Evolutionary conservation across 2,329 filamentous ascomycete genomes (phyloP).

Genomic region (Ophiognomonia clavigignenti-juglandacearum): DNA sequence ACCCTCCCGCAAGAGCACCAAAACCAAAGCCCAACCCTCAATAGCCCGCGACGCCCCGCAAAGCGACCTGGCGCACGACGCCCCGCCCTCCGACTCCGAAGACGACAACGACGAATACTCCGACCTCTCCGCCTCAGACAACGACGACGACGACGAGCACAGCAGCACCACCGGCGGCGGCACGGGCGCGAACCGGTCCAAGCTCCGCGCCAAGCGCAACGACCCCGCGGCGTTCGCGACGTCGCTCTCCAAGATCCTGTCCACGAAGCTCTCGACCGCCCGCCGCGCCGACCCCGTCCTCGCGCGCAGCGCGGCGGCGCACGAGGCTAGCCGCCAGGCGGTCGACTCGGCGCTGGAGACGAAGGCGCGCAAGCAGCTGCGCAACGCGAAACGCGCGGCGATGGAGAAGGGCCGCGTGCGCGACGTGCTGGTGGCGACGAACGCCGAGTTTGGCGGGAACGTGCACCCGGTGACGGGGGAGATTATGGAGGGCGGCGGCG

Average conservation of each 20-base stretch:
- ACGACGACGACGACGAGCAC: conserved; percentile 30
- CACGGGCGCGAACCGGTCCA: conserved; percentile 31
- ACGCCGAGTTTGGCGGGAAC: conserved; percentile 25
- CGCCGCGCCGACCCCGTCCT: conserved; percentile 89
- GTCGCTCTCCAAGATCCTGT: conserved; percentile 88
- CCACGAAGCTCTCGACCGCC: conserved; percentile 77
- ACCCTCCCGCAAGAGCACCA: conserved; percentile 19
- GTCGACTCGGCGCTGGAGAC: conserved; percentile 75
- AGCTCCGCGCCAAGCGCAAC: conserved; percentile 84
- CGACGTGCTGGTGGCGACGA: conserved; percentile 67
- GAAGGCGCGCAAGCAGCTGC: conserved; percentile 73
- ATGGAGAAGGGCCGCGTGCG: conserved; percentile 83
- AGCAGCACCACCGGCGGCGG: conserved; percentile 36
- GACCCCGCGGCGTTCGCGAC: conserved; percentile 88
- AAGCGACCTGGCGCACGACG: conserved; percentile 26
- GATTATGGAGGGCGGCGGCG: conserved; percentile 31
- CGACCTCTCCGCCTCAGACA: conserved; percentile 32
- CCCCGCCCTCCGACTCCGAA: conserved; percentile 18
- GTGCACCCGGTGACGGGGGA: conserved; percentile 44
- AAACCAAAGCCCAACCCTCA: conserved; percentile 14
- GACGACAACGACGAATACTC: conserved; percentile 32
- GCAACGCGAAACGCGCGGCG: conserved; percentile 73
- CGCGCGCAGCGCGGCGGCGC: conserved; percentile 71
- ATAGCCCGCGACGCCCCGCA: conserved; percentile 19
- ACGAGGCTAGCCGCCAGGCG: conserved; percentile 65